Percentiles rank a stretch among this genome's conserved stretches.
These are phyloP conservation scores for Angomonas desouzai DNA, from an alignment of 208 protist species.

Conservation along the genomic window DNA sequence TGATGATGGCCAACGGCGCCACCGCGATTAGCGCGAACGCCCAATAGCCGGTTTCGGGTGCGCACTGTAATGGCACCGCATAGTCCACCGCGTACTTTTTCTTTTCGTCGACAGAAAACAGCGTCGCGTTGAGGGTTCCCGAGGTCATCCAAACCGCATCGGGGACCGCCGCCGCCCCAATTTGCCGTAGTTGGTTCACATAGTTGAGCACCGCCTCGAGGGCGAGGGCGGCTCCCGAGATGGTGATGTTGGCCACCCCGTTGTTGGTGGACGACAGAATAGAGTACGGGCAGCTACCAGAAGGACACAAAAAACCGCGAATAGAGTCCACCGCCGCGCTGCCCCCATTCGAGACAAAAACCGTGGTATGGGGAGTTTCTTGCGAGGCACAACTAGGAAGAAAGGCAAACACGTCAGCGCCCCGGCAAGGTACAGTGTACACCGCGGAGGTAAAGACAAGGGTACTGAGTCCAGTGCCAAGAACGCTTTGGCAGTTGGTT, in stretches of 20 bases:
- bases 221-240: conserved; percentile 23
- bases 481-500: conserved; percentile 7
- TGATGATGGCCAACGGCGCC: conserved; percentile 30
- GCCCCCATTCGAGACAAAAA: conserved; percentile 19
- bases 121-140: conserved; percentile 20
- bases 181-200: conserved; percentile 17
- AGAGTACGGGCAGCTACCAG: not conserved
- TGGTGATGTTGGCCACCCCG: conserved; percentile 25
- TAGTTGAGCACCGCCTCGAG: conserved; percentile 49
- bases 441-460: conserved; percentile 19
- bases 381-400: conserved; percentile 21
- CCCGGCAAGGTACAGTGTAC: conserved; percentile 43
- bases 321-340: conserved; percentile 7
- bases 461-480: conserved; percentile 18
- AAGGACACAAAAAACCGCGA: conserved; percentile 9
- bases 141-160: conserved; percentile 24
- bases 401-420: conserved; percentile 30
- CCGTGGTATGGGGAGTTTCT: conserved; percentile 21
- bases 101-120: conserved; percentile 50
- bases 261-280: conserved; percentile 7
- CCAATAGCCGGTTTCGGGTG: conserved; percentile 44
- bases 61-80: conserved; percentile 24
- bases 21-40: conserved; percentile 52
- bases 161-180: conserved; percentile 11
- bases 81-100: conserved; percentile 19